These are phyloP conservation scores for Hortiboletus flavorubellus DNA, from an alignment of 768 basidiomycete genomes.

Conservation along the genomic window DNA sequence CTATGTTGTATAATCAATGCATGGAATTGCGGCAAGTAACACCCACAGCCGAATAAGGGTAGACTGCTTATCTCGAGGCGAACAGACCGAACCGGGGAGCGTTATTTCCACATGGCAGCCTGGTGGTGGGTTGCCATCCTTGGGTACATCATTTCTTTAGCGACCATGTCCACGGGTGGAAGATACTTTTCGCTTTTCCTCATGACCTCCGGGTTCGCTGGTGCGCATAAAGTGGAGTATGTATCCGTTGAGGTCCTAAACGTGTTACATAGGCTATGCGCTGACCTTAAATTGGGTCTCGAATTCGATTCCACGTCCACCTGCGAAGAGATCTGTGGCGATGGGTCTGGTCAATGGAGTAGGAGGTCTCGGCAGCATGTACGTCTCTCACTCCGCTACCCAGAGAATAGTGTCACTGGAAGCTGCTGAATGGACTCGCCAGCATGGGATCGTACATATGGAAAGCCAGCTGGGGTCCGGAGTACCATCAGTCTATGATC, in stretches of 20 bases:
- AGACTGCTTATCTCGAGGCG: not conserved
- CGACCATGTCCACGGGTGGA: constrained; percentile 48
- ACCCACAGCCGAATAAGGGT: not conserved
- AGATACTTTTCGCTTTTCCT: constrained; percentile 63
- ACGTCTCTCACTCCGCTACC: constrained; percentile 16
- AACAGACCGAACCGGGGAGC: constrained; percentile 56
- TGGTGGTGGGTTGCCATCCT: constrained; percentile 60
- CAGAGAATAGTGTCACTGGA: not conserved
- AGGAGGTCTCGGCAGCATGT: constrained; percentile 58
- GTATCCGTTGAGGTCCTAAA: not conserved
- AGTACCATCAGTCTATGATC: constrained; percentile 60
- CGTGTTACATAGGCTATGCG: constrained; percentile 32
- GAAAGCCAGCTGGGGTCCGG: constrained; percentile 58
- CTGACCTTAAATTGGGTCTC: constrained; percentile 59
- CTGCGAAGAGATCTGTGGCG: constrained; percentile 48
- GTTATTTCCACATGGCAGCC: constrained; percentile 56
- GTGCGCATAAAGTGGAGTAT: constrained; percentile 19
- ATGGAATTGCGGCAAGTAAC: constrained; percentile 46
- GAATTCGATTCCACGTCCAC: constrained; percentile 57
- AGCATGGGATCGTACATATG: constrained; percentile 63
- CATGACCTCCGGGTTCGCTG: constrained; percentile 53
- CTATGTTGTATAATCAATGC: constrained; percentile 49
- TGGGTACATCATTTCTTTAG: constrained; percentile 56
- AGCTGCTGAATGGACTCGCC: not conserved
- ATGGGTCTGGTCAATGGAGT: constrained; percentile 62